Evolutionary conservation across 2,329 filamentous ascomycete genomes (phyloP).

Genomic region (Xenoacremonium recifei): DNA sequence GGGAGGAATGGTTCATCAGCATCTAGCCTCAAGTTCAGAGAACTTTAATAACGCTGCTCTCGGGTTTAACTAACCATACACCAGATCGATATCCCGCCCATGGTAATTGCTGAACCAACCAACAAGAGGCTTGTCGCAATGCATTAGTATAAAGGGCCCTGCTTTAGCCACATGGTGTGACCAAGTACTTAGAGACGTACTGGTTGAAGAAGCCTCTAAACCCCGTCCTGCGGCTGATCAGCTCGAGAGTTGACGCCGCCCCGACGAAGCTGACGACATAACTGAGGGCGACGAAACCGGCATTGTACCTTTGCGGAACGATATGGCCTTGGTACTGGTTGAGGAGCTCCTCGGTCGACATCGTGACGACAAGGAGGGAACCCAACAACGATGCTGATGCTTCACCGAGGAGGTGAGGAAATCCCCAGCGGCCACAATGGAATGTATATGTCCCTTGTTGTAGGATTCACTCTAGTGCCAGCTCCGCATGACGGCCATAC

Average conservation of each 20-base stretch:
- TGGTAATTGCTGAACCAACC: slow-evolving; percentile 62
- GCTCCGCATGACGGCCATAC: too few relatives aligned
- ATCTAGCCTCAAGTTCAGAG: slow-evolving; percentile 23
- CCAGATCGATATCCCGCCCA: slow-evolving; percentile 75
- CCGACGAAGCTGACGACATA: slow-evolving; percentile 76
- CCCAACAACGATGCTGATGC: too few relatives aligned
- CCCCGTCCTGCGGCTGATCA: slow-evolving; percentile 74
- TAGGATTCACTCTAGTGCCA: too few relatives aligned
- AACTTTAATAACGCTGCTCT: neutral
- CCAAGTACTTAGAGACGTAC: slow-evolving; percentile 41
- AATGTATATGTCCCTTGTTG: too few relatives aligned
- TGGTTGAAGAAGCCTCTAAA: slow-evolving; percentile 67
- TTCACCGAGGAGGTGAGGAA: too few relatives aligned
- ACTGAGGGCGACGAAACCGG: slow-evolving; percentile 69
- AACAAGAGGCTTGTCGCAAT: slow-evolving; percentile 65
- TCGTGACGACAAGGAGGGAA: slow-evolving; percentile 10
- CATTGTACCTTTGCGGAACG: slow-evolving; percentile 49
- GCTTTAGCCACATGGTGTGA: slow-evolving; percentile 5
- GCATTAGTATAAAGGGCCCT: too few relatives aligned
- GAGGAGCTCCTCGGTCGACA: slow-evolving; percentile 32
- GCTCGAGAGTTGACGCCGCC: slow-evolving; percentile 74
- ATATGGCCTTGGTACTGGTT: slow-evolving; percentile 42
- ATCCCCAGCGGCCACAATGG: too few relatives aligned
- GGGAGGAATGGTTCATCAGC: neutral
- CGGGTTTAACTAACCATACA: slow-evolving; percentile 51